Evolutionary conservation across 2,329 filamentous ascomycete species (phyloP), one percentile per base, ranked within the genome.

Genomic region (Diaporthe eres): DNA sequence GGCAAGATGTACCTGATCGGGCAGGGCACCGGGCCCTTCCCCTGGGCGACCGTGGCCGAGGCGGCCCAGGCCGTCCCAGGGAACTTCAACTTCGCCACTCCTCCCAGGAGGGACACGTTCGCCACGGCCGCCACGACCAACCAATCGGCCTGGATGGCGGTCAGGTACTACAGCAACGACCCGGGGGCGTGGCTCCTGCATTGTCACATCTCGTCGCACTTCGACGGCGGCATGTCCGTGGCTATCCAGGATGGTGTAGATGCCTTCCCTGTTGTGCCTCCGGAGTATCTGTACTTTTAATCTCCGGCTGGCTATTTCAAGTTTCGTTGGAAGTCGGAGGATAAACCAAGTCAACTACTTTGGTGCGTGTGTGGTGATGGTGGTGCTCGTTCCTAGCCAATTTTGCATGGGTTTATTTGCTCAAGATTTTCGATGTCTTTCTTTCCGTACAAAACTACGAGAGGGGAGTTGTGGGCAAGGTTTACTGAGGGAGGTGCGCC

Each of bases 1-100:
- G 90, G 88, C 79, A 91, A 91, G 80, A 90, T 89, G 83, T 92
- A 86, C 78, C 82, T 88, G 28, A 86, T 93, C 47, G 91, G 91
- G 1, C 75, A 82, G 0, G 91, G 90, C 2, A 78, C 78, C 0
- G 89, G 90, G 0, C 73, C 77, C 1, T 93, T 90, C 80, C 86
- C 83, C 17, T 93, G 88, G 85, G 81, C 80, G 3, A 87, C 85
- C 0, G 88, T 92, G 0, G 88, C 85, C 0, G 88, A 91, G 73
- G 91, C 91, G 0, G 82, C 85, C 2, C 79, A 81, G 15, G 84
- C 85, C 19, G 82, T 84, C 0, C 90, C 90, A 0, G 82, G 85
- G 28, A 84, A 80, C 25, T 92, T 93, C 84, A 92, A 93, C 80
- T 82, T 92, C 3, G 84, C 86, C 0, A 86, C 87, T 55, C 91